Conservation (phyloP, 2,329 filamentous ascomycete species). For the Scedosporium aurantiacum region DNA sequence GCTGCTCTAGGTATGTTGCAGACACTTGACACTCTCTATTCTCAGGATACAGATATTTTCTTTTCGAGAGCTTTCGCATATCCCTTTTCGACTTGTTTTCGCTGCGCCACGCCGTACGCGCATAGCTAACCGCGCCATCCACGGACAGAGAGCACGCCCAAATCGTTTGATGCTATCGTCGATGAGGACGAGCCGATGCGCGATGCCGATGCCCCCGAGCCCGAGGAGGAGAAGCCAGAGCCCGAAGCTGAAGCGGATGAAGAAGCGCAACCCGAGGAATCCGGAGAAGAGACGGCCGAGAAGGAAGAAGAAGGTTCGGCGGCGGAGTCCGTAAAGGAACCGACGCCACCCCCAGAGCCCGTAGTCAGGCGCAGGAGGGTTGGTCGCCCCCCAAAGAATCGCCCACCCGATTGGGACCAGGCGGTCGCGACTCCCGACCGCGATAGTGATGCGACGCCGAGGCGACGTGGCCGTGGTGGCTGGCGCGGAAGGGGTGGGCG, state of each 20-base stretch:
- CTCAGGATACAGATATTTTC: neutral
- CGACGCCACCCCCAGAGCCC: slow-evolving; percentile 42
- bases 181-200: slow-evolving; percentile 28
- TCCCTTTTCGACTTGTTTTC: neutral
- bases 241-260: slow-evolving; percentile 14
- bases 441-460: slow-evolving; percentile 42
- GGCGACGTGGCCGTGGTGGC: slow-evolving; percentile 56
- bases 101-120: slow-evolving; percentile 3
- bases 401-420: slow-evolving; percentile 66
- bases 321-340: slow-evolving; percentile 32
- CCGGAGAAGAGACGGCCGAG: slow-evolving; percentile 23
- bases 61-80: neutral
- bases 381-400: slow-evolving; percentile 79
- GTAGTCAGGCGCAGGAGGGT: slow-evolving; percentile 65
- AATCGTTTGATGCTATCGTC: slow-evolving; percentile 24
- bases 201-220: slow-evolving; percentile 18
- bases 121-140: slow-evolving; percentile 15
- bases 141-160: slow-evolving; percentile 29
- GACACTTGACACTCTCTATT: too few relatives aligned
- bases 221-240: slow-evolving; percentile 12
- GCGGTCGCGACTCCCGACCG: slow-evolving; percentile 44
- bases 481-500: slow-evolving; percentile 58
- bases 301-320: slow-evolving; percentile 25
- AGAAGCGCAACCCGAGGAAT: slow-evolving; percentile 19
- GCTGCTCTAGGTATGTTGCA: slow-evolving; percentile 40